These are phyloP conservation scores for Neofusicoccum sp. DNA, from an alignment of 2,329 filamentous ascomycete species.

Conservation along the genomic window DNA sequence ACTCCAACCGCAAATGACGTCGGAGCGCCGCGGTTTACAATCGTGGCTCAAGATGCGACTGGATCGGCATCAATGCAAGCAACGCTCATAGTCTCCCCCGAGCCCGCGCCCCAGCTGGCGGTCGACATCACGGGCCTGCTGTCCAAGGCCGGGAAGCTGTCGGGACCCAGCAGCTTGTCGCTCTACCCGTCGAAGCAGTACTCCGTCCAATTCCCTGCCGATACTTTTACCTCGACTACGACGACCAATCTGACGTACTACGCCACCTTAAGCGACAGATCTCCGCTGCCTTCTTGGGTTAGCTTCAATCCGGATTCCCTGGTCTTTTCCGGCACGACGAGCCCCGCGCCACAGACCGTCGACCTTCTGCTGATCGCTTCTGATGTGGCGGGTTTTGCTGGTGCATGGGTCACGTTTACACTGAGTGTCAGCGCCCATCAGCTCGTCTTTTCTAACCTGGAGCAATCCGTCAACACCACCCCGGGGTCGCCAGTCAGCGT, in stretches of 20 bases:
- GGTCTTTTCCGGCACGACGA: conserved; percentile 67
- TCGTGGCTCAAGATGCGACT: conserved; percentile 67
- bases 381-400: conserved; percentile 75
- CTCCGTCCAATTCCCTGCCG: conserved; percentile 42
- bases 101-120: conserved; percentile 53
- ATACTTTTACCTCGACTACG: conserved; percentile 60
- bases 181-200: conserved; percentile 36
- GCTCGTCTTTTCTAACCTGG: conserved; percentile 59
- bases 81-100: conserved; percentile 67
- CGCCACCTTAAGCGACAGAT: conserved; percentile 71
- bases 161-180: conserved; percentile 58
- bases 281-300: conserved; percentile 84
- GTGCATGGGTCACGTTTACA: conserved; percentile 63
- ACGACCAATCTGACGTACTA: conserved; percentile 66
- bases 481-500: conserved; percentile 34
- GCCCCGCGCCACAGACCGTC: conserved; percentile 69
- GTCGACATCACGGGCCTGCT: conserved; percentile 61
- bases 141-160: conserved; percentile 55
- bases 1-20: conserved; percentile 60
- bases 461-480: conserved; percentile 32
- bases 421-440: conserved; percentile 70
- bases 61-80: conserved; percentile 63
- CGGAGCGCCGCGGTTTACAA: conserved; percentile 60
- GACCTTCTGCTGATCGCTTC: conserved; percentile 72
- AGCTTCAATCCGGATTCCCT: conserved; percentile 65